Evolutionary conservation across 106 monocot genomes (phyloP).

Genomic region (Dendrobium huoshanense): DNA sequence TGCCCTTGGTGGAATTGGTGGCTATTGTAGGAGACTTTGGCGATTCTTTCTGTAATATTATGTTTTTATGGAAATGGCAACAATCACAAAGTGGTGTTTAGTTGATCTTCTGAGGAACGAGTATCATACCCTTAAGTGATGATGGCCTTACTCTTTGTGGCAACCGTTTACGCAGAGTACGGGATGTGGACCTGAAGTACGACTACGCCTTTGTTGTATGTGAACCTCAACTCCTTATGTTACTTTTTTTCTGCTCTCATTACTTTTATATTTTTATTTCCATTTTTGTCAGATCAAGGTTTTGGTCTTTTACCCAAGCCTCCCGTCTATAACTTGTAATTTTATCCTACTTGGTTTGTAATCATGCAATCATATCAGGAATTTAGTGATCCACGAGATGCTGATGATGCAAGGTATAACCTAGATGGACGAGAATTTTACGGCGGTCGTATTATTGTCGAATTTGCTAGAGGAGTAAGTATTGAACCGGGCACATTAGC

Average conservation of each 20-base stretch:
- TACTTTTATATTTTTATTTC: not conserved
- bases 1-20: constrained; percentile 96
- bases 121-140: constrained; percentile 62
- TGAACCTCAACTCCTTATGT: constrained; percentile 2
- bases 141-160: constrained; percentile 96
- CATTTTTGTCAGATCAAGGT: not conserved
- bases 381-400: constrained; percentile 87
- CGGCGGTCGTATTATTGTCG: constrained; percentile 82
- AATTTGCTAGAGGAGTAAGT: constrained; percentile 87
- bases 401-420: constrained; percentile 89
- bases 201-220: constrained; percentile 98
- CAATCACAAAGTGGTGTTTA: constrained; percentile 64
- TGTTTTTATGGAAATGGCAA: constrained; percentile 83
- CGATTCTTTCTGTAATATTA: constrained; percentile 89
- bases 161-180: constrained; percentile 97
- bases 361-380: constrained; percentile 32
- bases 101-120: constrained; percentile 47
- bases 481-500: no score
- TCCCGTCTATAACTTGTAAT: no score
- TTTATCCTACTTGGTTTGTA: constrained; percentile 2
- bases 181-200: constrained; percentile 99
- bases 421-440: constrained; percentile 86
- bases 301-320: not conserved
- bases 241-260: not conserved
- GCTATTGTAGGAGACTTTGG: constrained; percentile 81